Percentiles rank a stretch among this genome's conserved stretches.
phyloP scores from a whole-genome alignment of 495 filamentous ascomycete species.

The Neurospora sp. region DNA sequence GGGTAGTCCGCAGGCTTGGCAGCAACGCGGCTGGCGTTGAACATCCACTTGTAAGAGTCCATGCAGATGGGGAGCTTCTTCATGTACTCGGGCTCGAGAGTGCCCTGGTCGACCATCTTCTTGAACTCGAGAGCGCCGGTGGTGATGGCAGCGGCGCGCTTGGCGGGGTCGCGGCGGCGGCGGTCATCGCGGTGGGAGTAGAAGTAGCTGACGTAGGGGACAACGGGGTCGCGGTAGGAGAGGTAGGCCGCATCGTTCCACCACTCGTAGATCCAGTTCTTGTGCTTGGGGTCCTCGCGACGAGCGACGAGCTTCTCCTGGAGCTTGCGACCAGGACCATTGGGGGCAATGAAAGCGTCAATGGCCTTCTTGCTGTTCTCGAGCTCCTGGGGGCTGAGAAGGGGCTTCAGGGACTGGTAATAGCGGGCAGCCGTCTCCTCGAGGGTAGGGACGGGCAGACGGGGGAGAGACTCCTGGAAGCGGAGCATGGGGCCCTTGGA shows the following conservation, averaged over 20 bases:
- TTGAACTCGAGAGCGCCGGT: conserved; percentile 86
- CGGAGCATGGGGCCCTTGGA: conserved; percentile 89
- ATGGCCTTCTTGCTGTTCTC: conserved; percentile 72
- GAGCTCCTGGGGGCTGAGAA: conserved; percentile 64
- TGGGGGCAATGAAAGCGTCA: conserved; percentile 69
- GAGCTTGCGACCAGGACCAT: conserved; percentile 70
- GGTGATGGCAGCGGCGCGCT: conserved; percentile 84
- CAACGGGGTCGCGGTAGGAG: conserved; percentile 85
- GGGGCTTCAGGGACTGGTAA: conserved; percentile 79
- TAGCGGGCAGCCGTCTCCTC: conserved; percentile 89
- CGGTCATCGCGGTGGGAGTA: conserved; percentile 96
- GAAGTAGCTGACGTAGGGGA: conserved; percentile 99
- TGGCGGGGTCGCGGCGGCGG: conserved; percentile 73
- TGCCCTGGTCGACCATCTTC: conserved; percentile 71
- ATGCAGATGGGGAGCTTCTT: conserved; percentile 90
- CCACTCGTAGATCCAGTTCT: conserved; percentile 97
- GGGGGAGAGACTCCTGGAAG: conserved; percentile 91
- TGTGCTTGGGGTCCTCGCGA: conserved; percentile 69
- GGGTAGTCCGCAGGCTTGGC: conserved; percentile 71
- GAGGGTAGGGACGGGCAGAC: conserved; percentile 81
- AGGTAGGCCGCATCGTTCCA: conserved; percentile 95
- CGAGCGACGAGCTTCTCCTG: conserved; percentile 81
- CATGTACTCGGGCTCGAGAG: conserved; percentile 96
- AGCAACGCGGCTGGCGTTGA: conserved; percentile 87
- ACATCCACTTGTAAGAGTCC: conserved; percentile 98